These are phyloP conservation scores for Laguncularia racemosa DNA, from an alignment of 345 rosid species.

Conservation along the genomic window DNA sequence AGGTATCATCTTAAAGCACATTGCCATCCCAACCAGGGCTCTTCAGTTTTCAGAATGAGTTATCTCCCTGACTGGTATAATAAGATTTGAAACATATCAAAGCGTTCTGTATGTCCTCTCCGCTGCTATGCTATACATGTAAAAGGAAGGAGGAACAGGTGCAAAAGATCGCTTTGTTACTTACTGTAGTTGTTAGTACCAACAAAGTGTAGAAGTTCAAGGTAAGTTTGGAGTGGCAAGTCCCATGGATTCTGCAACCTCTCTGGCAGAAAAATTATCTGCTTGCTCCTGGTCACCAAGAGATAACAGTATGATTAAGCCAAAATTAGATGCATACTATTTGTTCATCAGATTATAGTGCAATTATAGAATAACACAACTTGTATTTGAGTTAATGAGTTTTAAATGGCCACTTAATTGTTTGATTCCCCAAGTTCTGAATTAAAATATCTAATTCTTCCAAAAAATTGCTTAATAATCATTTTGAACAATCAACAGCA, in stretches of 20 bases:
- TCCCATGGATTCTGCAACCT: conserved; percentile 70
- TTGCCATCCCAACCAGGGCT: too few relatives aligned
- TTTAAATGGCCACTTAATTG: background rate
- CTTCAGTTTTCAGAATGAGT: too few relatives aligned
- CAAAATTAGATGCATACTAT: background rate
- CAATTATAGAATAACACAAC: too few relatives aligned
- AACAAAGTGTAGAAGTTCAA: background rate
- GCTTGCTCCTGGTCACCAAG: conserved; percentile 62
- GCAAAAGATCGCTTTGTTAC: too few relatives aligned
- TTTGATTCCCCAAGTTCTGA: background rate
- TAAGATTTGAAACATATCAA: too few relatives aligned
- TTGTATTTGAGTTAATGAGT: background rate
- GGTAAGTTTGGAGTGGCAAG: conserved; percentile 43
- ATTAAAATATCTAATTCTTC: background rate
- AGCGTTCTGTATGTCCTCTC: too few relatives aligned
- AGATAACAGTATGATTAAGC: conserved; percentile 2
- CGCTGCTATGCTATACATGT: too few relatives aligned
- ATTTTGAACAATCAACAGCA: too few relatives aligned
- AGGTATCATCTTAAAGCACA: too few relatives aligned
- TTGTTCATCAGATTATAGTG: background rate
- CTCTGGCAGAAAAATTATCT: conserved; percentile 54
- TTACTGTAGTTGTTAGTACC: too few relatives aligned
- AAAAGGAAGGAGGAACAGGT: too few relatives aligned
- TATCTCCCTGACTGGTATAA: too few relatives aligned
- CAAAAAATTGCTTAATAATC: background rate